Conservation (phyloP, 164 flowering plant genomes). For the Magnolia officinalis region DNA sequence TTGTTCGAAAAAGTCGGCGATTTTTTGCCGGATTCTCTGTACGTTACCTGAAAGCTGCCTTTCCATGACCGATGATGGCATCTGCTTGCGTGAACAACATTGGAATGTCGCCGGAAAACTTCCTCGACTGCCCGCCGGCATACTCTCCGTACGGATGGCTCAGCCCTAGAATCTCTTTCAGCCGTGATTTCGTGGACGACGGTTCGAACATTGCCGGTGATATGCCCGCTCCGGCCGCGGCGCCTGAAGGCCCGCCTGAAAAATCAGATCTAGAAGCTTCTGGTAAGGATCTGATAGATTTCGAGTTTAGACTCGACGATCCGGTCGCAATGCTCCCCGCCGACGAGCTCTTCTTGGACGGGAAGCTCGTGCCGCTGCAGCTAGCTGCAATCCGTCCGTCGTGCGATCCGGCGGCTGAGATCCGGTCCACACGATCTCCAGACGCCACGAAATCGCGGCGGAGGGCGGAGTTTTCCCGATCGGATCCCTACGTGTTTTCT, state of each 20-base stretch:
- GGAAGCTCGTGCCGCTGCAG: conserved; percentile 76
- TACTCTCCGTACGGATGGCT: conserved; percentile 59
- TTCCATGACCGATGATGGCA: conserved; percentile 49
- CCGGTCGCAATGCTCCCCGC: conserved; percentile 83
- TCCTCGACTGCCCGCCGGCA: conserved; percentile 35
- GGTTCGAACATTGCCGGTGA: conserved; percentile 21
- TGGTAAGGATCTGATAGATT: conserved; percentile 41
- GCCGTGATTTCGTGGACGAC: conserved; percentile 40
- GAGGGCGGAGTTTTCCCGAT: not conserved
- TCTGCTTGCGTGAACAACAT: conserved; percentile 84
- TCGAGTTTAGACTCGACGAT: conserved; percentile 83
- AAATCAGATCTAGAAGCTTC: conserved; percentile 29
- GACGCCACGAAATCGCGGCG: not conserved
- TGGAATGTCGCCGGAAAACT: conserved; percentile 47
- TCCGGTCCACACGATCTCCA: conserved; percentile 3
- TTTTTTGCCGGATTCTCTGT: not conserved
- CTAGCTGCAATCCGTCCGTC: conserved; percentile 19
- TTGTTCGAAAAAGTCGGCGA: not conserved
- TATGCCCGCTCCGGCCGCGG: conserved; percentile 2
- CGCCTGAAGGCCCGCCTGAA: not conserved
- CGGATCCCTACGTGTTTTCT: conserved; percentile 62
- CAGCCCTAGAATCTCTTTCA: conserved; percentile 55
- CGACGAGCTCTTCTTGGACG: conserved; percentile 79
- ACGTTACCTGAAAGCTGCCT: not conserved
- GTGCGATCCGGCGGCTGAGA: not conserved